Base-by-base conservation (phyloP, 257 asterid genomes). In the Thymus quinquecostatus region DNA sequence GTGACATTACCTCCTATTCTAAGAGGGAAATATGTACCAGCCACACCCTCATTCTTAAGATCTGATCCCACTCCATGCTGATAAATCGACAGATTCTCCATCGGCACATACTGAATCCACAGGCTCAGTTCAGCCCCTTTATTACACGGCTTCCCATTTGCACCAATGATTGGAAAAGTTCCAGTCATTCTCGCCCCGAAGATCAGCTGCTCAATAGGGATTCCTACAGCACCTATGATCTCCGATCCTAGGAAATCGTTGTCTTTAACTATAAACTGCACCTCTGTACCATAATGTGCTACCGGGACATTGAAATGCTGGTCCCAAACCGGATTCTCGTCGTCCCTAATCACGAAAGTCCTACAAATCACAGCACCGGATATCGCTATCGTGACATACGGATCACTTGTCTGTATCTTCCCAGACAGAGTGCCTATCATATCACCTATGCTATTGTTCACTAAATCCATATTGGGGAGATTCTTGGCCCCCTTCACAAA, bases 241-340 rank as follows among this genome's bases (percentile, higher is more conserved):
- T 94, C 90, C 13, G 97, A 87, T 8, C 99, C 99, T 28, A 94
- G 88, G 54, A 89, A 73, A 73, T 94, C 99, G 70, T 76, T 80
- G 65, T 94, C 99, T 76, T 94, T 94, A 70, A 91, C 99, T 36
- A 87, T 88, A 68, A 91, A 91, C 54, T 88, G 97, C 43, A 94
- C 89, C 69, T 94, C 99, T 1, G 97, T 60, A 14, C 91, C 90
- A 54, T 86, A 80, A 78, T 94, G 97, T 36, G 99, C 97, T 1
- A 91, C 92, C 0, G 99, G 97, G 4, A 89, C 89, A 75, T 86
- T 73, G 68, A 94, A 94, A 49, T 87, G 96, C 57, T 91, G 97
- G 80, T 75, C 83, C 97, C 99, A 94, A n/a, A 80, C 86, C 4
- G 97, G 99, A 59, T 94, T 86, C 55, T 94, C 97, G 10, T 73